These are phyloP conservation scores for Malus hybrid DNA, from an alignment of 331 rosid species.

Conservation along the genomic window DNA sequence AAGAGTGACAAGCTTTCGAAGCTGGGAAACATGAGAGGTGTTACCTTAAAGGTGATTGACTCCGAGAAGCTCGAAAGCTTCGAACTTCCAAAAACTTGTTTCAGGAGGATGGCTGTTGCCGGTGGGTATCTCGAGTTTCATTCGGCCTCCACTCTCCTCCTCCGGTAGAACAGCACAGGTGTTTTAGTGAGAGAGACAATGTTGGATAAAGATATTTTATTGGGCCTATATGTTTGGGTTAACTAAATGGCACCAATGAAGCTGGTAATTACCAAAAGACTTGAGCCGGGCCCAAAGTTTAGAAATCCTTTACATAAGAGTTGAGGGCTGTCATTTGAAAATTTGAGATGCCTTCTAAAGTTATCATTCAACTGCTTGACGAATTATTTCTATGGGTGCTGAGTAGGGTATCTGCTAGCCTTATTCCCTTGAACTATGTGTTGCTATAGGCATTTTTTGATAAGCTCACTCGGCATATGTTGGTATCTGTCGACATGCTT, in stretches of 20 bases:
- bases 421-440: too few relatives aligned
- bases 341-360: too few relatives aligned
- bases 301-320: too few relatives aligned
- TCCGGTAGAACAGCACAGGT: neutral
- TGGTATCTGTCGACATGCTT: too few relatives aligned
- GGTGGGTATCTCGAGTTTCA: neutral
- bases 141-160: neutral
- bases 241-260: neutral
- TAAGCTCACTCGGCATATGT: too few relatives aligned
- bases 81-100: neutral
- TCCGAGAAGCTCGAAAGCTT: neutral
- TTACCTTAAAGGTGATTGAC: constrained; percentile 3
- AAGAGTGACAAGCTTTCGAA: neutral
- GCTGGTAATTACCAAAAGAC: too few relatives aligned
- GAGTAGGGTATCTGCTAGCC: too few relatives aligned
- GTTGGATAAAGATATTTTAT: neutral
- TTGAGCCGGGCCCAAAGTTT: neutral
- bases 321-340: too few relatives aligned
- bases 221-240: neutral
- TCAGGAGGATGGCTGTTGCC: neutral
- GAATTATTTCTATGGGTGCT: too few relatives aligned
- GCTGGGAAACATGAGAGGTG: neutral
- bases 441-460: too few relatives aligned
- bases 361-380: too few relatives aligned
- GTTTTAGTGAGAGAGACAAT: neutral